A percentile compares a stretch with the other conserved stretches of the same genome.
phyloP scores from a whole-genome alignment of 495 filamentous ascomycete genomes.

The Podospora conica region DNA sequence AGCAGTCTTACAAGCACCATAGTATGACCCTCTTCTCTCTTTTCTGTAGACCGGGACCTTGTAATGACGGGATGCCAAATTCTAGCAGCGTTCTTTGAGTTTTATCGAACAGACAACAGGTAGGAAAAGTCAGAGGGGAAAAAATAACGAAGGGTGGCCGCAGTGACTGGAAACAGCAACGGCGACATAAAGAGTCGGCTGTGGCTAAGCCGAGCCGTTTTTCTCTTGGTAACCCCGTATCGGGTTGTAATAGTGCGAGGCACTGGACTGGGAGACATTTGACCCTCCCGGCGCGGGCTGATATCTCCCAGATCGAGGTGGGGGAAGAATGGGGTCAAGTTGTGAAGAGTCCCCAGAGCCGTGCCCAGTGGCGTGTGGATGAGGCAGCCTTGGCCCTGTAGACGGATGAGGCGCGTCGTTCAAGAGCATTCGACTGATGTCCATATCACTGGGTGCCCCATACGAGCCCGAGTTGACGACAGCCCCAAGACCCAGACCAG shows the following conservation, averaged over 20 bases:
- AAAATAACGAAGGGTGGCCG: not conserved
- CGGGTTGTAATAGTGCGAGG: not conserved
- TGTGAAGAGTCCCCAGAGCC: not conserved
- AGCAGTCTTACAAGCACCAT: not conserved
- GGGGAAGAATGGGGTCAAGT: not conserved
- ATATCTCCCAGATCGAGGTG: not conserved
- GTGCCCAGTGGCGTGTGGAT: not conserved
- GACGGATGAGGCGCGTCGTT: conserved; percentile 2
- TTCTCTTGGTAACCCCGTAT: too few relatives aligned
- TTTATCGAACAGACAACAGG: not conserved
- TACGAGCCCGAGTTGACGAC: conserved; percentile 10
- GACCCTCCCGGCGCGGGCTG: not conserved
- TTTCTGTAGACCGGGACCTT: not conserved
- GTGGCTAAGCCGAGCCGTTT: not conserved
- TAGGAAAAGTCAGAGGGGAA: not conserved
- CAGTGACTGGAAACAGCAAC: not conserved
- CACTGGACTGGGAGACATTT: not conserved
- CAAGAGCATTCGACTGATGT: conserved; percentile 17
- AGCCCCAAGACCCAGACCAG: not conserved
- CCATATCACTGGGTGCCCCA: conserved; percentile 12
- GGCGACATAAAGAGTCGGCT: not conserved
- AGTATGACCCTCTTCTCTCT: not conserved
- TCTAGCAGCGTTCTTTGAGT: not conserved
- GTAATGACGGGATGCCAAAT: not conserved
- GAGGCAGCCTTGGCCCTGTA: not conserved